Evolutionary conservation across 2,329 filamentous ascomycete species (phyloP), one percentile per base, ranked within the genome.

Genomic region (Trichoderma koningii): DNA sequence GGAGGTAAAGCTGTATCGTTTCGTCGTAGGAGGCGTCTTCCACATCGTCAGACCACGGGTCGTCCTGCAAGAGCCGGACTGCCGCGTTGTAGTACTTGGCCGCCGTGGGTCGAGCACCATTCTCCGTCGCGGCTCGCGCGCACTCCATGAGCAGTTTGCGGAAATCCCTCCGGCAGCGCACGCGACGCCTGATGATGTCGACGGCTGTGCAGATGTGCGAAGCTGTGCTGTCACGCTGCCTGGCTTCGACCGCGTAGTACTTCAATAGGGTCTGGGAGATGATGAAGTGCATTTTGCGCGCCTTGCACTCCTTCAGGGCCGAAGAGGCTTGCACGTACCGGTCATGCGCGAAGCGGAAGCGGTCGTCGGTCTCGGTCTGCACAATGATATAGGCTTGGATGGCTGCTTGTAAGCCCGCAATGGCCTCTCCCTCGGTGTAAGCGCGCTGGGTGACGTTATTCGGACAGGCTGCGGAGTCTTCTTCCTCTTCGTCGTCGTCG

Each of bases 291-390:
- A 97, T 97, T 70, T 90, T 90, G 21, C 85, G 81, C 23, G 85
- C 79, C 63, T 90, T 87, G 71, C 86, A 87, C 73, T 93, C 88
- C 67, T 85, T 86, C 59, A 97, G 79, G 5, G 85, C 83, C 15
- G 85, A 81, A 6, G 92, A 88, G 17, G 91, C 92, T 73, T 90
- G 87, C 57, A 93, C 84, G 71, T 96, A 96, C 60, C 93, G 87
- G 75, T 97, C 93, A 75, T 97, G 93, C 41, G 89, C 88, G 74
- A 97, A 97, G 41, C 88, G 87, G 75, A 97, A 97, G 47, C 88
- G 85, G 75, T 97, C 92, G 71, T 97, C 94, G 1, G 88, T 88
- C 68, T 95, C 91, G 21, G 90, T 91, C 0, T 91, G 85, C 63
- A 94, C 86, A 47, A 98, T 82, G 60, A 97, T 87, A 72, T 91